phyloP scores from a whole-genome alignment of 2,329 filamentous ascomycete species.

The Trichoderma sp. region DNA sequence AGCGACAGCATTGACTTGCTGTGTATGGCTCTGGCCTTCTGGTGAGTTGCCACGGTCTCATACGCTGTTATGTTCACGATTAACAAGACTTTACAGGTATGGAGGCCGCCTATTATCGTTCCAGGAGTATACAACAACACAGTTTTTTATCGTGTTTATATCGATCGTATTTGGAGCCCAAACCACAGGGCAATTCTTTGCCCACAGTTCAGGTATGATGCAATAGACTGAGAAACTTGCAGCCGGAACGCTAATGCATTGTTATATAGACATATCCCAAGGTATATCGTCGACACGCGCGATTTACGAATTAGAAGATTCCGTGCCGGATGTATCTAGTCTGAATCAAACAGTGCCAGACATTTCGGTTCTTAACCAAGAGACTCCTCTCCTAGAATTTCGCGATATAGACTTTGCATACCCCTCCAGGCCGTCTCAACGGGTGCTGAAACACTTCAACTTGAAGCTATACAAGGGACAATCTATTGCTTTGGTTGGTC shows the following conservation, averaged over 20 bases:
- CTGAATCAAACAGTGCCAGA: neutral
- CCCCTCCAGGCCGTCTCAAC: conserved; percentile 42
- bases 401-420: conserved; percentile 38
- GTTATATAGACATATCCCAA: neutral
- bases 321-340: neutral
- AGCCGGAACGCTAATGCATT: neutral
- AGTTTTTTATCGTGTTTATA: conserved; percentile 44
- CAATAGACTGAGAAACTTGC: no score
- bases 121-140: conserved; percentile 37
- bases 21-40: conserved; percentile 18
- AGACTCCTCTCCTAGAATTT: neutral
- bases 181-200: conserved; percentile 26
- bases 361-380: neutral
- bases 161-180: conserved; percentile 36
- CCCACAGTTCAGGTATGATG: neutral
- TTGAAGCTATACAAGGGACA: conserved; percentile 38
- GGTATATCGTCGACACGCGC: neutral
- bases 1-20: neutral
- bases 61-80: neutral
- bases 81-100: neutral
- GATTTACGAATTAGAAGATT: neutral
- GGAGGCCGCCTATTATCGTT: neutral
- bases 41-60: conserved; percentile 23
- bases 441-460: conserved; percentile 40
- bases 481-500: conserved; percentile 49